Evolutionary conservation across 23 red algal genomes (phyloP), one percentile per base, ranked within the genome.

Genomic region (Cyanidiococcus yangmingshanensis): DNA sequence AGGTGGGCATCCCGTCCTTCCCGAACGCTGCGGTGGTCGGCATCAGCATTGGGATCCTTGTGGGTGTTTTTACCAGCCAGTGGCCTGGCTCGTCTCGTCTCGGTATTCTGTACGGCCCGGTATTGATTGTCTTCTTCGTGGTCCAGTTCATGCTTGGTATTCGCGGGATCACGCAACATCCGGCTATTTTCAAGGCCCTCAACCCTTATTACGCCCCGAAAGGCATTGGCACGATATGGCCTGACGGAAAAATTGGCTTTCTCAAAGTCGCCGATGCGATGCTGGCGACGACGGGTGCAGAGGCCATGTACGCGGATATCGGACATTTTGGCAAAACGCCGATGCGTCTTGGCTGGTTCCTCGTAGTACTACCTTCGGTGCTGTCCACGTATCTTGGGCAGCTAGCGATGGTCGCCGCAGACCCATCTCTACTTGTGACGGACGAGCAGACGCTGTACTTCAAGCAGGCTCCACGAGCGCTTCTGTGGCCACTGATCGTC

Each of bases 271-370:
- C 76, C 0, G 76, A 78, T 41, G 76, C 76, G 33, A 21, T 78
- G 33, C 37, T 78, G 12, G 1, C 12, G 0, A 0, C 26, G 1
- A 78, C 76, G 12, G 76, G 76, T 12, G 39, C 76, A 40, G 76
- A 78, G 45, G 76, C 2, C 2, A 78, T 78, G 76, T 78, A 78
- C 45, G 76, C 76, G 45, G 76, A 78, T 41, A 78, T 78, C 37
- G 76, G 76, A n/a, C 76, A 78, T 54, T 78, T 78, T 40, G 76
- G 76, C 0, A 38, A n/a, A 17, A 38, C 39, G 2, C 76, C 76
- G 18, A 39, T 78, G 37, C 32, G 76, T 15, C 1, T 78, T 17
- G 76, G 76, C 32, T 78, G 27, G 32, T 78, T 78, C 37, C 18
- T 41, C 37, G 39, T 40, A 21, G 76, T 78, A 41, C 58, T 78